These are phyloP conservation scores for Herpetospermum pedunculosum DNA, from an alignment of 306 rosid species.

Conservation along the genomic window DNA sequence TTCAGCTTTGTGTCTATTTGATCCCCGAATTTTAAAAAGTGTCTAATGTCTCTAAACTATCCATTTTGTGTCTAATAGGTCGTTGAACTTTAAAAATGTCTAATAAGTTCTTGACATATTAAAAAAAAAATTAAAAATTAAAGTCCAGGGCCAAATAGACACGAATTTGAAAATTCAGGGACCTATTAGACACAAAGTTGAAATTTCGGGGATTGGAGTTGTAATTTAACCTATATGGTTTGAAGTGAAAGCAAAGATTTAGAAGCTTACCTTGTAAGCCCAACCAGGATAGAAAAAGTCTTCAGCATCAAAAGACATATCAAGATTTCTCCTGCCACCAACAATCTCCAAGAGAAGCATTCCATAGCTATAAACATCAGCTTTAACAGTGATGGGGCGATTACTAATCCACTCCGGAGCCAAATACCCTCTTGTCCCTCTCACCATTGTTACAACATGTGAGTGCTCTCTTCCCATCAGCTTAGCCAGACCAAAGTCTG, in stretches of 20 bases:
- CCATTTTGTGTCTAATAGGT: too few relatives aligned
- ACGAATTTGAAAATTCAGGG: too few relatives aligned
- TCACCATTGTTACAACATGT: constrained; percentile 83
- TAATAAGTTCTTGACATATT: too few relatives aligned
- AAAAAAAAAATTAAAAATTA: too few relatives aligned
- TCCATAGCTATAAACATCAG: constrained; percentile 90
- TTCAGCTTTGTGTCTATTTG: too few relatives aligned
- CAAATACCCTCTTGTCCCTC: constrained; percentile 95
- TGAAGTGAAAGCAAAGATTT: not conserved
- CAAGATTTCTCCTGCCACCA: constrained; percentile 96
- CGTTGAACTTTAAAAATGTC: too few relatives aligned
- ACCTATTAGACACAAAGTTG: too few relatives aligned
- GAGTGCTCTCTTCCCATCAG: constrained; percentile 94
- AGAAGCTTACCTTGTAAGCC: constrained; percentile 72
- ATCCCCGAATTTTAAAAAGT: too few relatives aligned
- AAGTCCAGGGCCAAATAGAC: too few relatives aligned
- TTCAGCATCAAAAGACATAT: constrained; percentile 70
- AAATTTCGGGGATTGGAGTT: too few relatives aligned
- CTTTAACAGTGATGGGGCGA: constrained; percentile 90
- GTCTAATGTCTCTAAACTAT: too few relatives aligned
- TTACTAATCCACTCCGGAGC: constrained; percentile 98
- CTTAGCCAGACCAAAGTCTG: constrained; percentile 92
- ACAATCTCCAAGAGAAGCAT: constrained; percentile 87
- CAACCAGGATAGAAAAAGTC: constrained; percentile 91
- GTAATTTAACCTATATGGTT: not conserved